Conservation (phyloP, 106 monocot species). For the Dendrobium officinale region DNA sequence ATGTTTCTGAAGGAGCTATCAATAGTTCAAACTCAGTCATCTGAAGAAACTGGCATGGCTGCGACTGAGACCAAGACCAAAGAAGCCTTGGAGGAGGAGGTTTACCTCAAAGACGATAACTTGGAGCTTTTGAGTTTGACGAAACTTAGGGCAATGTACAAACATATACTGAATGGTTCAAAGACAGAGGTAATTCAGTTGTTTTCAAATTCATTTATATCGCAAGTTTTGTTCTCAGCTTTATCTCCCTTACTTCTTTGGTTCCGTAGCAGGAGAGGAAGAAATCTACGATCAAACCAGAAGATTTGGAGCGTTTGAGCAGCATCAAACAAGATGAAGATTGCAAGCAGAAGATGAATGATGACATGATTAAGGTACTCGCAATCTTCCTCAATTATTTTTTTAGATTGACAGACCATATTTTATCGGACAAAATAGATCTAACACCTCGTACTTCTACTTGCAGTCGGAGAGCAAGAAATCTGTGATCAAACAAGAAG, state of each 20-base stretch:
- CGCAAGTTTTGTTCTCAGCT: background rate
- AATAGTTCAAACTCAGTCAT: background rate
- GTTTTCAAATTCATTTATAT: background rate
- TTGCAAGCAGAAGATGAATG: background rate
- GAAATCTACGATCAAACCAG: background rate
- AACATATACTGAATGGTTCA: background rate
- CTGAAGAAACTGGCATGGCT: background rate
- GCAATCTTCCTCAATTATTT: background rate
- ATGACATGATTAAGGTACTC: background rate
- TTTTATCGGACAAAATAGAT: background rate
- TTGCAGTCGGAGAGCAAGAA: background rate
- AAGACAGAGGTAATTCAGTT: background rate
- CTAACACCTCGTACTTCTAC: background rate
- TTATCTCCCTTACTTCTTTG: background rate
- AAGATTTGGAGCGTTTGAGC: background rate
- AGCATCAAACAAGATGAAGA: background rate
- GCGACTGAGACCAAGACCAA: background rate
- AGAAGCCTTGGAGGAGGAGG: background rate
- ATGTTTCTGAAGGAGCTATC: too few relatives aligned
- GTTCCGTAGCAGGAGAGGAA: background rate
- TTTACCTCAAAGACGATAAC: background rate
- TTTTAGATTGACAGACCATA: background rate
- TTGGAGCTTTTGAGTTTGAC: background rate
- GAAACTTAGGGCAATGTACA: slow-evolving; percentile 1
- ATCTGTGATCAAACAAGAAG: background rate